Base-by-base conservation (phyloP, 441 rosid genomes). In the Jatropha podagrica region DNA sequence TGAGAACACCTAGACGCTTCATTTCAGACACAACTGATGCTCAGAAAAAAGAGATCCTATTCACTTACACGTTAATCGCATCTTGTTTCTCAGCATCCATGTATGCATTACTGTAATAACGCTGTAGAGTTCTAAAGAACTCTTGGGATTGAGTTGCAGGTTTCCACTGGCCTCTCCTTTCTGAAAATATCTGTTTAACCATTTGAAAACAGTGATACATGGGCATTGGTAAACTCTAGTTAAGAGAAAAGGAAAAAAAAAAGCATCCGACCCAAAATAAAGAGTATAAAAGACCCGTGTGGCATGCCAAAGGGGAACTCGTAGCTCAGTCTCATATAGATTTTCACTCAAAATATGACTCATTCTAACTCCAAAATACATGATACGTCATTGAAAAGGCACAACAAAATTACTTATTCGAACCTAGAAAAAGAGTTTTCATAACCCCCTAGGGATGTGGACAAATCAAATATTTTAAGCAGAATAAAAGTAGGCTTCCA, bases 91-190 rank as follows among this genome's bases (percentile, higher is more conserved):
- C 98, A 14, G 91, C 93, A 83, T 96, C 99, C 90, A 94, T 85
- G 80, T 94, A 96, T 61, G 98, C 97, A 68, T 96, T 96, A 78
- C 94, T 94, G 81, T 96, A 96, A 73, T 94, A 94, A 27, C 99
- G 94, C 74, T 94, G 99, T 76, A 96, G 92, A 74, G 97, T 90
- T 85, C 98, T 85, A 73, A 96, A 88, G 82, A 96, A 92, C 82
- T 96, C 99, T 84, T 96, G 99, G 60, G 99, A 96, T 81, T 94
- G 98, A 55, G 96, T 92, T 76, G 99, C 98, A 64, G 99, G 98
- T 89, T 83, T 96, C 99, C 99, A 96, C 81, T 92, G 99, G 71
- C 99, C 99, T 80, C 99, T 89, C 83, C 96, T 96, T 88, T 89
- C 87, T 69, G 94, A 91, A 83, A 96, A 94, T 78, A 94, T 92